Evolutionary conservation across 2,329 filamentous ascomycete species (phyloP).

Genomic region (Macrophomina phaseolina): DNA sequence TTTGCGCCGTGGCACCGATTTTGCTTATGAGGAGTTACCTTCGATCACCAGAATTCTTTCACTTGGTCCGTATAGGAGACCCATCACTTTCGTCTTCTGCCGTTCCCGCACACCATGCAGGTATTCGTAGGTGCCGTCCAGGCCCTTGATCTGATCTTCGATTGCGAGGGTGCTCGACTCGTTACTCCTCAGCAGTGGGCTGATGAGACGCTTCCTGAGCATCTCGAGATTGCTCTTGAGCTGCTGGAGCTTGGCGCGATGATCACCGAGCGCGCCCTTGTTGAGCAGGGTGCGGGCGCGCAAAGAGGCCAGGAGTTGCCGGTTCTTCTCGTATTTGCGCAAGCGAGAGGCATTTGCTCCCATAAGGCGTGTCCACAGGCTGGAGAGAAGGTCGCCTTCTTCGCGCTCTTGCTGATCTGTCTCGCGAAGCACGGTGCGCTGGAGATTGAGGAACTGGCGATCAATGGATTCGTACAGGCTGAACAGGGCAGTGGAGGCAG

Average conservation of each 20-base stretch:
- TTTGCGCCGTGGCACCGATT: conserved; percentile 20
- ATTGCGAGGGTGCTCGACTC: conserved; percentile 73
- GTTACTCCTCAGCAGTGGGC: conserved; percentile 76
- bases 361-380: conserved; percentile 84
- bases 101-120: conserved; percentile 75
- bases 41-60: conserved; percentile 26
- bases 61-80: conserved; percentile 54
- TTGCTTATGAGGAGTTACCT: conserved; percentile 25
- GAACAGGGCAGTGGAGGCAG: conserved; percentile 80
- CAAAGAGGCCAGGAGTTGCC: conserved; percentile 76
- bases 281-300: conserved; percentile 84
- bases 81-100: conserved; percentile 84
- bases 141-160: conserved; percentile 82
- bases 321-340: conserved; percentile 93
- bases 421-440: conserved; percentile 83
- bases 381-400: conserved; percentile 80
- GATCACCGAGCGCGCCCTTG: conserved; percentile 83
- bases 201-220: conserved; percentile 82
- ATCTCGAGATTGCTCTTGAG: conserved; percentile 87
- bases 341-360: conserved; percentile 75
- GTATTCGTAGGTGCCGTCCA: conserved; percentile 80
- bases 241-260: conserved; percentile 81
- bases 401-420: conserved; percentile 78
- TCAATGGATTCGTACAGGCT: conserved; percentile 92
- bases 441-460: conserved; percentile 85